Base-by-base conservation (phyloP, 2,329 filamentous ascomycete species). In the Chrysoporthe deuterocubensis region DNA sequence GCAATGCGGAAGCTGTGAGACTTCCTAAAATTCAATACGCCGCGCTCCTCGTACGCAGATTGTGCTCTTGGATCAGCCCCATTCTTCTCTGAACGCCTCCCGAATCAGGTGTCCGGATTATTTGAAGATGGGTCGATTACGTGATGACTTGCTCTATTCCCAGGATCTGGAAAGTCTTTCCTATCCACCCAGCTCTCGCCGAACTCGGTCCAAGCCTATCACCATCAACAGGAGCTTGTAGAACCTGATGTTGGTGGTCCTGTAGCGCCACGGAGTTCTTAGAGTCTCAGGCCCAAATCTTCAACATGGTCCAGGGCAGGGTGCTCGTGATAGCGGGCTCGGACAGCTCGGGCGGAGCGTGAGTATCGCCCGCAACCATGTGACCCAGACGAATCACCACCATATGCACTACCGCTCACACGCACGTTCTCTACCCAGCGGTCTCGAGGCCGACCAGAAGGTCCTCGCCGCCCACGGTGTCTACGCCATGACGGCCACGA, bases 401-500 rank as follows among this genome's bases (percentile, higher is more conserved):
- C 37, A 9, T 37, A 34, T 65, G 11, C 43, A 43, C 16, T 16
- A 34, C 26, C 52, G 46, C 65, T 67, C 62, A 67, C 62, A 65
- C 14, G n/a, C 26, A 8, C 6, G 3, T n/a, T 40, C 5, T 67
- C 58, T 48, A 42, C 64, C 46, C 74, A 97, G 94, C 66, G 96
- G 95, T 63, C 88, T 99, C 44, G 95, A 99, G 79, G 96, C 95
- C 50, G 95, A 98, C 77, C 94, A 98, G 76, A 97, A 97, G 78
- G 94, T 97, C 70, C 91, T 97, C 69, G 92, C 94, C 57, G 93
- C 92, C 21, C 94, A 98, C 86, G 90, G 91, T 69, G 96, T 92
- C 81, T 98, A 98, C 84, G 94, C 93, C 69, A 96, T 97, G 89
- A 97, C 95, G 62, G 93, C 94, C 32, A 97, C 95, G 11, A 96